These are phyloP conservation scores for Globisporangium nodosum DNA, from an alignment of 352 stramenopile genomes.

Conservation along the genomic window DNA sequence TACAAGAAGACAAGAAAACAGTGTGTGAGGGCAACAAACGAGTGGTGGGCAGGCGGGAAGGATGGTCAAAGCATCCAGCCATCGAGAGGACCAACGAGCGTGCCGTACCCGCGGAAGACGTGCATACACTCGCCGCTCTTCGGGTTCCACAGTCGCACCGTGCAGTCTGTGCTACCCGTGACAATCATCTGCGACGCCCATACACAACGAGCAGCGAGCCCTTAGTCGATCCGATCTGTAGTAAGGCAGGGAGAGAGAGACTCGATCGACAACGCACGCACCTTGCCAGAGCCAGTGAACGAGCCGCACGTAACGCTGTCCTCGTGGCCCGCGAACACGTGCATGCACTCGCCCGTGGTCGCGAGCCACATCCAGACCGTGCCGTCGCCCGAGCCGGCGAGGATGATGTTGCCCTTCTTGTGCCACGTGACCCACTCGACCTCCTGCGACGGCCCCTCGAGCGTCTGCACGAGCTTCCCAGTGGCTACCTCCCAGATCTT, in stretches of 20 bases:
- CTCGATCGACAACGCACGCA: constrained; percentile 8
- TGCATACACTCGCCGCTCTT: constrained; percentile 92
- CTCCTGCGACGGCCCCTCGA: constrained; percentile 87
- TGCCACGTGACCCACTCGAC: constrained; percentile 91
- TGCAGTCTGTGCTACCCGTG: constrained; percentile 91
- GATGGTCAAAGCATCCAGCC: background rate
- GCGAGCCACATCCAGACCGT: constrained; percentile 93
- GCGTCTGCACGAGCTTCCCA: constrained; percentile 68
- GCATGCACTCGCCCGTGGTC: constrained; percentile 94
- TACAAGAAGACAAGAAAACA: constrained; percentile 8
- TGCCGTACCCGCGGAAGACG: constrained; percentile 75
- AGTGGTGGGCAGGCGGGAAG: too few relatives aligned
- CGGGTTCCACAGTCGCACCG: constrained; percentile 94
- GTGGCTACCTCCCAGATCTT: constrained; percentile 88
- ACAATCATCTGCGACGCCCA: constrained; percentile 75
- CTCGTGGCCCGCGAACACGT: constrained; percentile 97
- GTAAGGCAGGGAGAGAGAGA: background rate
- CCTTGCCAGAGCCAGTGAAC: constrained; percentile 95
- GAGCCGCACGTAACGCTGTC: constrained; percentile 90
- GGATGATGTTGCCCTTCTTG: constrained; percentile 87
- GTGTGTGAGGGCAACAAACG: background rate
- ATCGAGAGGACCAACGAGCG: background rate
- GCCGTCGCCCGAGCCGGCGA: constrained; percentile 83
- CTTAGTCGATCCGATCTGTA: background rate
- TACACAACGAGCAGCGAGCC: constrained; percentile 2